Evolutionary conservation across 805 yeast genomes (phyloP), one percentile per base, ranked within the genome.

Genomic region (Scheffersomyces ergatensis): DNA sequence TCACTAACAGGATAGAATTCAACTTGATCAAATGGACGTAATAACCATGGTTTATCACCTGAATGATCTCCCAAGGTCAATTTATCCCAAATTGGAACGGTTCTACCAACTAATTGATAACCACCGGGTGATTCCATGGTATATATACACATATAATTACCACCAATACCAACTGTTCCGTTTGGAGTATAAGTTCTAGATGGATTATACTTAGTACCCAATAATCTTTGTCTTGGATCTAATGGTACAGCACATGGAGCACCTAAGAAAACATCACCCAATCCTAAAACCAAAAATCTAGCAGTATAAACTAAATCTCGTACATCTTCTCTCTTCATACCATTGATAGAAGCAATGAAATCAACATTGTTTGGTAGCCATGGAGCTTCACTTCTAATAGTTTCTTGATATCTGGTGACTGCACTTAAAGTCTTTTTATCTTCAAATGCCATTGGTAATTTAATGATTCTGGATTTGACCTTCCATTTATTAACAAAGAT

Each of bases 61-160:
- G 71, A 61, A 51, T 83, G 89, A 18, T 70, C 64, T 32, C 89
- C 93, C 48, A 93, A 71, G 24, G 87, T 76, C 54, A 92, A 76
- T 68, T 89, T 90, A 62, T 92, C 99, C 99, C 99, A 92, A 53
- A 92, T 90, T 40, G 98, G 98, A 50, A 93, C 82, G 9, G 99
- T 92, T 59, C 98, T 80, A 42, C 98, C 99, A 47, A 89, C 92
- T 53, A 92, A 76, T 69, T 92, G 98, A 67, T 92, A 92, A 24
- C 99, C 99, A 67, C 99, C 99, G 36, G 99, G 99, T 19, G 97
- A 89, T 51, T 89, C 95, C 92, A 92, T 90, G 24, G 98, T 89
- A 66, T 92, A 92, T 53, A 92, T 90, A 71, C 98, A 92, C 98
- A 92, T 90, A 76, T 89, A 93, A 87, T 85, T 89, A 53, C 99